These are phyloP conservation scores for Thalia dealbata DNA, from an alignment of 176 grass and related monocot genomes.

Conservation along the genomic window DNA sequence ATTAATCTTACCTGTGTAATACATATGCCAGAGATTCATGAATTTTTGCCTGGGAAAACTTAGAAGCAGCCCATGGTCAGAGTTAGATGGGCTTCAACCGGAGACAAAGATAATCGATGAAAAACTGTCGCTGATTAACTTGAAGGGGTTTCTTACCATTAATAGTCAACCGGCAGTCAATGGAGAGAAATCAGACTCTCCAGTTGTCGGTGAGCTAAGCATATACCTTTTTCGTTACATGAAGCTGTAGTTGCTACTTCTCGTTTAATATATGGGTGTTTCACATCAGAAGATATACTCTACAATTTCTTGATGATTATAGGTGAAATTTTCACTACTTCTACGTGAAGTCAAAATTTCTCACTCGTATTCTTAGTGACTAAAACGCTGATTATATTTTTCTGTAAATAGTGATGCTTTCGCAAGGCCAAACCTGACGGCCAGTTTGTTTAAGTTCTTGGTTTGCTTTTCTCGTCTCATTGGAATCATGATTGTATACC, in stretches of 20 bases:
- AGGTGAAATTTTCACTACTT: no score
- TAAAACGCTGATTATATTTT: no score
- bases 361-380: no score
- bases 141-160: constrained; percentile 81
- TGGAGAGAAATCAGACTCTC: constrained; percentile 67
- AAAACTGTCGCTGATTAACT: constrained; percentile 60
- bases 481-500: no score
- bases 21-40: constrained; percentile 44
- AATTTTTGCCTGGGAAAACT: constrained; percentile 62
- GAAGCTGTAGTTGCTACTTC: neutral
- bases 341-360: no score
- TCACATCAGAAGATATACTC: neutral
- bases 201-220: constrained; percentile 48
- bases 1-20: neutral
- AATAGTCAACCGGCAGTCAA: constrained; percentile 80
- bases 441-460: no score
- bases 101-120: constrained; percentile 85
- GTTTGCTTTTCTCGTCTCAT: no score
- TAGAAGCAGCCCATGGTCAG: constrained; percentile 80
- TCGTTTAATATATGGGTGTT: neutral
- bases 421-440: no score
- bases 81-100: constrained; percentile 67
- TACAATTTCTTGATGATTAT: neutral
- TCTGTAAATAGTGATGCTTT: no score
- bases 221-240: neutral